phyloP scores from a whole-genome alignment of 2,329 filamentous ascomycete genomes.

The Colletotrichum cuscutae region DNA sequence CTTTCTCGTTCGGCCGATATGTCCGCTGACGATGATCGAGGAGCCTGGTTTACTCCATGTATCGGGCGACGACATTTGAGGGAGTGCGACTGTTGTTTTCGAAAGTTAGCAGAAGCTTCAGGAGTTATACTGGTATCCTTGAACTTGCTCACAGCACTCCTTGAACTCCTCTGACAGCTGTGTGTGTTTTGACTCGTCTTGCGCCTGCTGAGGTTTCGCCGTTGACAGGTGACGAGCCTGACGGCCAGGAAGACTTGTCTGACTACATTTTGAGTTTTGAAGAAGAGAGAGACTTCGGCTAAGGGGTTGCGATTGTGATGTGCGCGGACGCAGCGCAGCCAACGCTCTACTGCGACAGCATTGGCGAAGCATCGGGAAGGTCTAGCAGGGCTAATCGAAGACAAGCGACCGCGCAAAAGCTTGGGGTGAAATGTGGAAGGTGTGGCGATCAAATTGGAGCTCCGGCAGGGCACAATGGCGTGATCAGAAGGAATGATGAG shows the following conservation, averaged over 20 bases:
- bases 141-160: slow-evolving; percentile 24
- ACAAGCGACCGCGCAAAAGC: background rate
- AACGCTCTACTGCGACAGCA: slow-evolving; percentile 29
- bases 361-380: slow-evolving; percentile 32
- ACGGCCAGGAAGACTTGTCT: background rate
- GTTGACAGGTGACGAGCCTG: slow-evolving; percentile 3
- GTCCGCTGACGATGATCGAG: slow-evolving; percentile 72
- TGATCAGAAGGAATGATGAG: background rate
- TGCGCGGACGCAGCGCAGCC: slow-evolving; percentile 11
- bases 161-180: slow-evolving; percentile 29
- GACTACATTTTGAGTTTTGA: background rate
- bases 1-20: slow-evolving; percentile 75
- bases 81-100: slow-evolving; percentile 41
- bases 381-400: background rate
- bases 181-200: slow-evolving; percentile 1
- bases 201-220: background rate
- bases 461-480: slow-evolving; percentile 1
- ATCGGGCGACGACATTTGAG: slow-evolving; percentile 39
- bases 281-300: background rate
- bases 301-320: background rate
- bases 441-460: background rate
- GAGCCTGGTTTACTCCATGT: slow-evolving; percentile 43
- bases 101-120: background rate
- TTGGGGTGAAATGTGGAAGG: background rate
- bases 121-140: background rate